Conservation (phyloP, 169 alveolate genomes). For the Amoebophrya sp. region DNA sequence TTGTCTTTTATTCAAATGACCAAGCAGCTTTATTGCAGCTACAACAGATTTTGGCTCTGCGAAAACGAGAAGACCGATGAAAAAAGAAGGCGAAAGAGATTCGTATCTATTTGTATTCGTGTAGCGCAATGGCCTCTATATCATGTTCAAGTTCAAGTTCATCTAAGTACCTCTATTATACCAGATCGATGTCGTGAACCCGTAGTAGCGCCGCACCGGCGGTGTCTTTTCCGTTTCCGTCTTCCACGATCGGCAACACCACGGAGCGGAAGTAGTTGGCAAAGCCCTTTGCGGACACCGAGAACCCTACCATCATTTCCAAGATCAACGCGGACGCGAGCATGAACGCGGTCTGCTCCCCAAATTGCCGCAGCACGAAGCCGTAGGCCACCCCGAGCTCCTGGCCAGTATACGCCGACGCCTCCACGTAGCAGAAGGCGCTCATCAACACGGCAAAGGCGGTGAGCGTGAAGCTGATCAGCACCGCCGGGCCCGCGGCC, state of each 20-base stretch:
- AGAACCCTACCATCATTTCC: background rate
- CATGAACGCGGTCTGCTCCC: background rate
- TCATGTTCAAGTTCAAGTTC: background rate
- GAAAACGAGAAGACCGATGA: background rate
- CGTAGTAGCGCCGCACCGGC: background rate
- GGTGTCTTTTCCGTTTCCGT: background rate
- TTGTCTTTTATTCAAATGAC: too few relatives aligned
- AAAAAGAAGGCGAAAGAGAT: background rate
- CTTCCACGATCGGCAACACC: background rate
- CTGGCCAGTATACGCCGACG: background rate
- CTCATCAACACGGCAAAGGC: background rate
- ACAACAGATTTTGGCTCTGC: background rate
- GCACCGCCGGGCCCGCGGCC: conserved; percentile 21
- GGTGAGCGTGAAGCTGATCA: background rate
- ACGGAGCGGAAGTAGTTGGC: background rate
- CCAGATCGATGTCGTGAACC: background rate
- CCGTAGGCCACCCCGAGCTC: conserved; percentile 18
- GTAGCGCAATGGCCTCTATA: background rate
- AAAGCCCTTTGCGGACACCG: background rate
- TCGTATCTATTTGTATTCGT: too few relatives aligned
- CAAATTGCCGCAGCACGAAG: background rate
- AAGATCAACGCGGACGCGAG: background rate
- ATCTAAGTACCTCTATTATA: background rate
- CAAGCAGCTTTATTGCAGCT: too few relatives aligned
- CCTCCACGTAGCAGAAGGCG: background rate